Evolutionary conservation across 768 basidiomycete genomes (phyloP), one percentile per base, ranked within the genome.

Genomic region (Boletus barrowsii): DNA sequence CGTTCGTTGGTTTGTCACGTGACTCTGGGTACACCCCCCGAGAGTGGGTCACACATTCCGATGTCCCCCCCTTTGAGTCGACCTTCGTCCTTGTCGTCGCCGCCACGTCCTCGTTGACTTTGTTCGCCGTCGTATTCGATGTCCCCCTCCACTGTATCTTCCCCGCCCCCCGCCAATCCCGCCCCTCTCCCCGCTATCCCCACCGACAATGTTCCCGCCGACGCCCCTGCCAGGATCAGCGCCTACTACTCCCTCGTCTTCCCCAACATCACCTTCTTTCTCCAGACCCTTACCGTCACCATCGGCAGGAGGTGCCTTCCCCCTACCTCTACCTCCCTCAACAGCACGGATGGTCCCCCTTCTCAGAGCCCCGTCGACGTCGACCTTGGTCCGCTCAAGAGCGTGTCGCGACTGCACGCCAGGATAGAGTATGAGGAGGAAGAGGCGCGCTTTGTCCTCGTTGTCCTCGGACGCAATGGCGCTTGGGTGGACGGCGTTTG

Each of bases 401-500:
- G 92, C 58, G 94, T 99, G 49, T 98, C 95, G n/a, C 83, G 97
- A 22, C 79, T 97, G 17, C 97, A 99, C 68, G 97, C 97, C 33
- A 87, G 85, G 76, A 94, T 98, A 62, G 92, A 91, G 69, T 97
- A 91, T 66, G 92, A 95, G 76, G 87, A 90, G 68, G 88, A 91
- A 9, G 86, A 88, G 57, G 90, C 90, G 57, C 84, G 88, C 49
- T 97, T 95, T 68, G 85, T 91, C 15, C 81, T 99, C 35, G 84
- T 86, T 55, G 95, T 99, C 36, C 80, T 92, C 36, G 97, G 97
- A n/a, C 79, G 97, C 54, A 98, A 99, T 64, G 97, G 97, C 13
- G 94, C 94, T 17, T 98, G 95, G 89, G 93, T 99, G 5, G 94
- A 98, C 60, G 95, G 94, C 30, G 84, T 90, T n/a, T 99, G 95